These are phyloP conservation scores for Trebouxia sp. DNA, from an alignment of 139 green algal genomes.

Conservation along the genomic window DNA sequence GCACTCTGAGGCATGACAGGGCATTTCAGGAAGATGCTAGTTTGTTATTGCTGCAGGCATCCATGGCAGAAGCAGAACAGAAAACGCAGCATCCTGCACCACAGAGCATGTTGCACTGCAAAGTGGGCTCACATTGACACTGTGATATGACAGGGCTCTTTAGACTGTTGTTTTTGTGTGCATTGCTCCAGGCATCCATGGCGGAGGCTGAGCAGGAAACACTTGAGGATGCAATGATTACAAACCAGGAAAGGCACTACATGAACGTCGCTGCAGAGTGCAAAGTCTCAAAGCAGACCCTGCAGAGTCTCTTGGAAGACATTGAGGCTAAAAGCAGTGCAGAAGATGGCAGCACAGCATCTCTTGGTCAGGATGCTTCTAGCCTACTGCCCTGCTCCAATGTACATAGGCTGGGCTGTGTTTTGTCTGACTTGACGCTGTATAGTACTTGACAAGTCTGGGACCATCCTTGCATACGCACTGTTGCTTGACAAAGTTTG, in stretches of 20 bases:
- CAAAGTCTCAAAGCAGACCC: conserved; percentile 13
- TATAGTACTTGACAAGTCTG: neutral
- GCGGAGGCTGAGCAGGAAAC: conserved; percentile 12
- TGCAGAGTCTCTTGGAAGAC: neutral
- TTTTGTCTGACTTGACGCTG: neutral
- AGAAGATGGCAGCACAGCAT: neutral
- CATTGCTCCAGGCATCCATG: neutral
- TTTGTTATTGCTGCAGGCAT: neutral
- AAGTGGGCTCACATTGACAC: no score
- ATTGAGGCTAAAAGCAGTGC: neutral
- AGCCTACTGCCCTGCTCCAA: neutral
- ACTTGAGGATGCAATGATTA: conserved; percentile 8
- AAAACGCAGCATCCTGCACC: no score
- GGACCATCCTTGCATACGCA: no score
- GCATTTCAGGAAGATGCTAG: no score
- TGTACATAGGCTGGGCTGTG: neutral
- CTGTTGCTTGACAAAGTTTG: no score
- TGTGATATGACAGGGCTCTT: no score
- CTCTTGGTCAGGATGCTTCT: neutral
- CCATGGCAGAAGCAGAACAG: conserved; percentile 13
- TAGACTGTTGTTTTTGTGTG: no score
- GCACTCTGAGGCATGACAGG: neutral
- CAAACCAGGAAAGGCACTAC: conserved; percentile 1
- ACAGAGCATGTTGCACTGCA: no score
- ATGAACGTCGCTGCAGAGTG: conserved; percentile 24